Percentiles rank a stretch among this genome's conserved stretches.
Evolutionary conservation across 345 rosid species (phyloP).

Genomic region (Sonneratia alba): DNA sequence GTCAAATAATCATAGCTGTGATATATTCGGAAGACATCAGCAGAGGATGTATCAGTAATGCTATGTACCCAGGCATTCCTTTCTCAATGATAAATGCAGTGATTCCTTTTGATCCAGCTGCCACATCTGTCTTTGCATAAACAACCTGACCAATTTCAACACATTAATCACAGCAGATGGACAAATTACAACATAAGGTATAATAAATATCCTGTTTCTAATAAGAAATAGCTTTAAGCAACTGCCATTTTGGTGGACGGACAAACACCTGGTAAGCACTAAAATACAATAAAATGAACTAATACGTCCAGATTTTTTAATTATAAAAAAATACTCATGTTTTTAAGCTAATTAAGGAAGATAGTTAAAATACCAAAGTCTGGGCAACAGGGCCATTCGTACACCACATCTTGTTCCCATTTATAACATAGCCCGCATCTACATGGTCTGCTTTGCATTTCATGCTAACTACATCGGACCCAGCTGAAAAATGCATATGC

Average conservation of each 20-base stretch:
- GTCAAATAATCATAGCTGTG: not conserved
- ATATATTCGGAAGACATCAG: not conserved
- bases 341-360: not conserved
- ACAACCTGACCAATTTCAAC: constrained; percentile 45
- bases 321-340: not conserved
- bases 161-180: not conserved
- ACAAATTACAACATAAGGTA: not conserved
- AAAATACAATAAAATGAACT: not conserved
- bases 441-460: constrained; percentile 89
- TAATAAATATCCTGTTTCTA: not conserved
- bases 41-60: not conserved
- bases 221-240: not conserved
- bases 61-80: constrained; percentile 77
- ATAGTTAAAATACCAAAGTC: constrained; percentile 50
- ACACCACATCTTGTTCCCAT: constrained; percentile 99
- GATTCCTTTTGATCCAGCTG: constrained; percentile 84
- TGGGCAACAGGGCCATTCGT: constrained; percentile 94
- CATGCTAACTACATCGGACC: constrained; percentile 94
- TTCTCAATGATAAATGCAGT: constrained; percentile 88
- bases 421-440: constrained; percentile 71
- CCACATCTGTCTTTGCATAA: constrained; percentile 71
- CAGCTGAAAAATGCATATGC: constrained; percentile 39
- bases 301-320: not conserved
- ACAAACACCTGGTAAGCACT: not conserved
- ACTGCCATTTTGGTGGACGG: not conserved